phyloP scores from a whole-genome alignment of 2,329 filamentous ascomycete species.

The Alternaria sp. region DNA sequence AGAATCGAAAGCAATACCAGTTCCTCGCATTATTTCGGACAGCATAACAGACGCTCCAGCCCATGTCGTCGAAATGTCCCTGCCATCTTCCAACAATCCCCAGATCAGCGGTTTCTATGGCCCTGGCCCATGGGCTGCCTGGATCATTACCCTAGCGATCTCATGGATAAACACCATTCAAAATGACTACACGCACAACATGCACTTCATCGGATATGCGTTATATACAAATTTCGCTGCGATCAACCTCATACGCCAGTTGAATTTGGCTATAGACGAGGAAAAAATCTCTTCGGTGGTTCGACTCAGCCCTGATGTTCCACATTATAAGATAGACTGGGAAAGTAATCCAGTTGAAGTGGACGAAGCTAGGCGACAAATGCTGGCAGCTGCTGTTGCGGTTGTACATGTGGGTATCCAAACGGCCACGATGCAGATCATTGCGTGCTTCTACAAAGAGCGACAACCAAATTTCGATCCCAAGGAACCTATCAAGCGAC shows the following conservation, averaged over 20 bases:
- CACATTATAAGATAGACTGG: too few relatives aligned
- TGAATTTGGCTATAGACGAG: too few relatives aligned
- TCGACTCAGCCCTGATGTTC: too few relatives aligned
- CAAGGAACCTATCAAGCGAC: neutral
- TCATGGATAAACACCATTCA: neutral
- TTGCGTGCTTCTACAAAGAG: neutral
- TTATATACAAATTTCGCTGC: neutral
- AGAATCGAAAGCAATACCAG: accelerated
- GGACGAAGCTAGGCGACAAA: too few relatives aligned
- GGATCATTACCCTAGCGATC: neutral
- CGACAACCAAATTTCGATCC: neutral
- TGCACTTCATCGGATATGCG: neutral
- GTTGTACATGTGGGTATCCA: neutral
- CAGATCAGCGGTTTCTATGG: neutral
- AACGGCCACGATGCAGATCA: neutral
- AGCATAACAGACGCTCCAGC: too few relatives aligned
- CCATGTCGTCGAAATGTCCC: too few relatives aligned
- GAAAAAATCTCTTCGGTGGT: too few relatives aligned
- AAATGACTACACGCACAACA: neutral
- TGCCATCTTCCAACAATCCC: neutral
- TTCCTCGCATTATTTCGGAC: too few relatives aligned
- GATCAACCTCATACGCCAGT: neutral
- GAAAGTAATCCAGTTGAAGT: accelerated
- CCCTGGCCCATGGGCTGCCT: neutral
- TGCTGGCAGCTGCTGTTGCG: neutral